Evolutionary conservation across 208 protist species (phyloP), one percentile per base, ranked within the genome.

Genomic region (Wallacemonas sp.): DNA sequence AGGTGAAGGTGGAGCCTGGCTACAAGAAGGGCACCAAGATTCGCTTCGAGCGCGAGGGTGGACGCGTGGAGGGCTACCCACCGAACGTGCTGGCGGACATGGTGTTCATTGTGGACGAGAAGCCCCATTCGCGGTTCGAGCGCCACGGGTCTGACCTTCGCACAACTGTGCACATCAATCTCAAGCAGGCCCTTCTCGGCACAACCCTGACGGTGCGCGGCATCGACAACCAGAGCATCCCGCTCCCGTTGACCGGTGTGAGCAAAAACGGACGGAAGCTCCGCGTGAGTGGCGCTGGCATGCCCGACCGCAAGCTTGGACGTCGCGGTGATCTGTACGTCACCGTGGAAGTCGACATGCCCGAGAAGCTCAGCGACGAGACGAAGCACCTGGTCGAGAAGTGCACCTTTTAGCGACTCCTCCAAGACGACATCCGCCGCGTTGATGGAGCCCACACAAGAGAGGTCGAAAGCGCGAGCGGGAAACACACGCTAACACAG

Each of bases 1-100:
- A 95, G 65, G 91, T 99, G 32, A 81, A 94, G 61, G 93, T 99
- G 61, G 74, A 93, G 72, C 97, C 98, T 0, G 97, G 98, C 16
- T 99, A 96, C 86, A 98, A 98, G 83, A 93, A 89, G 64, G 97
- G 98, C 31, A 99, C 97, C 20, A 99, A 99, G 81, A 87, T 99
- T 29, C 92, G 91, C 33, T 99, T 98, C 65, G 82, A 88, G 63
- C 68, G 79, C 5, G 90, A 97, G 54, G 92, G 92, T 38, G 92
- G 90, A 8, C 74, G 77, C 31, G 86, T 96, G 39, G 78, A 93
- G 45, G 90, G 90, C 5, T 92, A 91, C 61, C 83, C 95, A 33
- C 87, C 89, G 20, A 93, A 93, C 66, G 87, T 91, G 10, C 78
- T 98, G 36, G 95, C 96, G 10, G 97, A 99, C 72, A 90, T 99